Conservation (phyloP, 495 filamentous ascomycete genomes). For the Podospora appendiculata region DNA sequence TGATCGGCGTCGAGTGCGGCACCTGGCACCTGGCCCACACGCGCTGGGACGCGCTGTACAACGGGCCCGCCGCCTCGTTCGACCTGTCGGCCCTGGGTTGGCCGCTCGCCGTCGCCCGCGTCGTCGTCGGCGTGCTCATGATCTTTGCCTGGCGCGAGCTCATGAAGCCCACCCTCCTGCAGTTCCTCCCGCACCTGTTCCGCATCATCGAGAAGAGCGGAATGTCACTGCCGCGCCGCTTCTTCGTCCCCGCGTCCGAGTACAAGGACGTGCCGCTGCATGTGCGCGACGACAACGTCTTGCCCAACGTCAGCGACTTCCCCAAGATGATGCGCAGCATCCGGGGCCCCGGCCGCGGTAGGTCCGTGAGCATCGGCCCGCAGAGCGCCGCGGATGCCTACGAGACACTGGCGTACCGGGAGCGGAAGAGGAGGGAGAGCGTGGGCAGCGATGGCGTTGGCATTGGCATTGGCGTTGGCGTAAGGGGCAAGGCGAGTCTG, state of each 20-base stretch:
- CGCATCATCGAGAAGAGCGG: constrained; percentile 74
- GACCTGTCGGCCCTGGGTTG: constrained; percentile 49
- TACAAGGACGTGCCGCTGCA: constrained; percentile 78
- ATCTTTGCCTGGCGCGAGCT: constrained; percentile 85
- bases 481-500: constrained; percentile 21
- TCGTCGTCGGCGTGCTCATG: constrained; percentile 69
- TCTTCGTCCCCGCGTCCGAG: constrained; percentile 84
- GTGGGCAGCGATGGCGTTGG: constrained; percentile 23
- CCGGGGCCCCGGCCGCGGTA: constrained; percentile 62
- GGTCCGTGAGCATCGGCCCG: constrained; percentile 85
- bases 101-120: constrained; percentile 50
- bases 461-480: background rate
- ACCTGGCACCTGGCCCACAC: constrained; percentile 69
- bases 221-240: constrained; percentile 69
- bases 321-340: constrained; percentile 71
- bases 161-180: constrained; percentile 75
- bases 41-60: constrained; percentile 50
- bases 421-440: constrained; percentile 73
- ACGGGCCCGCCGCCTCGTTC: constrained; percentile 45
- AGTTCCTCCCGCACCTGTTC: constrained; percentile 75
- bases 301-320: constrained; percentile 78
- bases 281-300: constrained; percentile 73
- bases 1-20: constrained; percentile 71
- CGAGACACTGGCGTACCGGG: constrained; percentile 88
- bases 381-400: constrained; percentile 95